These are phyloP conservation scores for Musa troglodytarum DNA, from an alignment of 176 grass and related monocot genomes.

Conservation along the genomic window DNA sequence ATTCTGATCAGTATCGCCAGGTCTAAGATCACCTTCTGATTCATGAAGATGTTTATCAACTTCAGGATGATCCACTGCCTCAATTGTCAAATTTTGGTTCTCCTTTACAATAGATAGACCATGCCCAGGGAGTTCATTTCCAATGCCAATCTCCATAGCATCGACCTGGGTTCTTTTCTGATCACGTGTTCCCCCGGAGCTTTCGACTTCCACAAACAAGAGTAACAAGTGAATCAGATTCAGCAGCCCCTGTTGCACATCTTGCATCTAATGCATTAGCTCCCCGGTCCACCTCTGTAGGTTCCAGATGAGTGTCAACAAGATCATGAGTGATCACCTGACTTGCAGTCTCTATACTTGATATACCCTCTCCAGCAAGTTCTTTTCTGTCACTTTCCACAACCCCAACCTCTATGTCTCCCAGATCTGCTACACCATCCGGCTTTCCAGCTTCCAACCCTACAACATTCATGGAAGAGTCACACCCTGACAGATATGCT, in stretches of 20 bases:
- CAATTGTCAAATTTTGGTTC: not conserved
- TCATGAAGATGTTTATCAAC: not conserved
- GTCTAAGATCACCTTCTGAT: not conserved
- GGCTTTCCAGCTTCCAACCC: not conserved
- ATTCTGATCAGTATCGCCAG: not conserved
- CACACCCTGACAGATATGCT: not conserved
- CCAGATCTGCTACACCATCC: not conserved
- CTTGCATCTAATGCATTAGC: not conserved
- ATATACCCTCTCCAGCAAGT: slow-evolving; percentile 1
- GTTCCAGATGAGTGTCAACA: not conserved
- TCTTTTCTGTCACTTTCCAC: not conserved
- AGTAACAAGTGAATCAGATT: not conserved
- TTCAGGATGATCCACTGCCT: not conserved
- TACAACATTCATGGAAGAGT: not conserved
- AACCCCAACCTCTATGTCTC: not conserved
- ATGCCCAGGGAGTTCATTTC: not conserved
- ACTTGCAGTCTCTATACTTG: not conserved
- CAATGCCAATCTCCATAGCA: not conserved
- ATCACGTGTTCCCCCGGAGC: not conserved
- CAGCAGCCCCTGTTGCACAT: not conserved
- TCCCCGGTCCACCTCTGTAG: not conserved
- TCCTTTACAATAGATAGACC: not conserved
- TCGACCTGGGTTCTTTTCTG: not conserved
- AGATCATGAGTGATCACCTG: not conserved
- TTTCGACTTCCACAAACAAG: not conserved